These are phyloP conservation scores for Metschnikowia bowlesiae DNA, from an alignment of 805 yeast species.

Conservation along the genomic window DNA sequence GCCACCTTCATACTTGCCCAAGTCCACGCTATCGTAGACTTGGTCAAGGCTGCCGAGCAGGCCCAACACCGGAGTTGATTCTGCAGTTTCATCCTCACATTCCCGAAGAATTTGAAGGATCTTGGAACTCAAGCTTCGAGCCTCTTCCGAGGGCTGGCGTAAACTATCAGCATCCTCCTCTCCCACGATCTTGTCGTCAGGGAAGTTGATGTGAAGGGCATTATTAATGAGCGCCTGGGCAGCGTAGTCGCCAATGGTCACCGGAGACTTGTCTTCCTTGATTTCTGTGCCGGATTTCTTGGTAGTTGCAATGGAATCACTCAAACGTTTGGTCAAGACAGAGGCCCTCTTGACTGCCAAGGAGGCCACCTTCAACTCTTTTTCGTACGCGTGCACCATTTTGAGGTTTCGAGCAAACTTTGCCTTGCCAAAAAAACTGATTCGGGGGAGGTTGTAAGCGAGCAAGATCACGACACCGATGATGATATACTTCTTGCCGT, in stretches of 20 bases:
- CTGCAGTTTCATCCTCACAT: conserved; percentile 45
- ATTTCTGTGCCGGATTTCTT: conserved; percentile 56
- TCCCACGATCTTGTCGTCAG: conserved; percentile 83
- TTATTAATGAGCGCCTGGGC: conserved; percentile 91
- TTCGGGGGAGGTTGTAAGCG: conserved; percentile 1
- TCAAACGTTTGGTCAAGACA: conserved; percentile 59
- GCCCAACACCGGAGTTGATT: conserved; percentile 34
- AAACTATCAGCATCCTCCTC: conserved; percentile 84
- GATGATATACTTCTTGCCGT: not conserved
- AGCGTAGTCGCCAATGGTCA: conserved; percentile 93
- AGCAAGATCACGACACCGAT: conserved; percentile 6
- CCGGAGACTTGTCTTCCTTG: conserved; percentile 89
- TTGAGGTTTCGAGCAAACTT: not conserved
- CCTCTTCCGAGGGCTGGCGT: conserved; percentile 36
- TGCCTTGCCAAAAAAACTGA: not conserved
- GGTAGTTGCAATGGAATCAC: conserved; percentile 49
- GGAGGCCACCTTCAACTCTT: conserved; percentile 76
- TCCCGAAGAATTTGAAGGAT: conserved; percentile 58
- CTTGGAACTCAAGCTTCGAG: conserved; percentile 42
- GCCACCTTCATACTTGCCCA: conserved; percentile 81
- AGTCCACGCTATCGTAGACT: conserved; percentile 65
- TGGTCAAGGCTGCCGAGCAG: conserved; percentile 40
- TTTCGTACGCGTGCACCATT: conserved; percentile 40
- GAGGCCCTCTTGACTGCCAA: conserved; percentile 90
- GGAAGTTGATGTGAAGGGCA: conserved; percentile 75